These are phyloP conservation scores for Vickermania spadyakhi DNA, from an alignment of 208 protist species.

Conservation along the genomic window DNA sequence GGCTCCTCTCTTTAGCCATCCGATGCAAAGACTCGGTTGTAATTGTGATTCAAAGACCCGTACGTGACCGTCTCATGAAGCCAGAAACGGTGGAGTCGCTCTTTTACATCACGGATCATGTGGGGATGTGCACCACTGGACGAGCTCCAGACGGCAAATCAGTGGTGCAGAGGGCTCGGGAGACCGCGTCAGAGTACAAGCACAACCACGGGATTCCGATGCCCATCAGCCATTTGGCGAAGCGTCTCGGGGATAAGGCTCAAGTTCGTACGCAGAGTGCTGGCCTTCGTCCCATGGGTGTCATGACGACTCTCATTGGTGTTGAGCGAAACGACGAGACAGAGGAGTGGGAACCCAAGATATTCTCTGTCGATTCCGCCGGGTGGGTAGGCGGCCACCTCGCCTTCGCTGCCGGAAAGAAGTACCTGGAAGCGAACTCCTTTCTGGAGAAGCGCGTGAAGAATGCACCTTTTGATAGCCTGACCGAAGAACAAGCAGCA, in stretches of 20 bases:
- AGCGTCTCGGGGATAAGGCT: constrained; percentile 93
- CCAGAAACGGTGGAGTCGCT: constrained; percentile 93
- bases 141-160: constrained; percentile 85
- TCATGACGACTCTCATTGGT: constrained; percentile 89
- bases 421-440: constrained; percentile 94
- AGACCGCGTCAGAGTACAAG: constrained; percentile 95
- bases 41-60: constrained; percentile 97
- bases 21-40: constrained; percentile 91
- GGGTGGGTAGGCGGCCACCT: constrained; percentile 91
- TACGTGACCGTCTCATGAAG: constrained; percentile 96
- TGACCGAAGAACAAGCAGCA: constrained; percentile 65
- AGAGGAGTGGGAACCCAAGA: constrained; percentile 69
- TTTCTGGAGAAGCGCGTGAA: constrained; percentile 96
- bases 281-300: constrained; percentile 92
- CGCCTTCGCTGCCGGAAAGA: constrained; percentile 87
- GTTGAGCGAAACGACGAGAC: constrained; percentile 90
- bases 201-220: constrained; percentile 95
- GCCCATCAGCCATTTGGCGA: constrained; percentile 93
- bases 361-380: constrained; percentile 94
- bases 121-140: constrained; percentile 96
- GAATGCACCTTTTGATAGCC: constrained; percentile 58
- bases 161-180: constrained; percentile 90
- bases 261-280: constrained; percentile 98
- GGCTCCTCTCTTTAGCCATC: constrained; percentile 95
- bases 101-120: constrained; percentile 89